A percentile compares a stretch with the other conserved stretches of the same genome.
phyloP scores from a whole-genome alignment of 2,329 filamentous ascomycete genomes.

The Aspergillus eucalypticola region DNA sequence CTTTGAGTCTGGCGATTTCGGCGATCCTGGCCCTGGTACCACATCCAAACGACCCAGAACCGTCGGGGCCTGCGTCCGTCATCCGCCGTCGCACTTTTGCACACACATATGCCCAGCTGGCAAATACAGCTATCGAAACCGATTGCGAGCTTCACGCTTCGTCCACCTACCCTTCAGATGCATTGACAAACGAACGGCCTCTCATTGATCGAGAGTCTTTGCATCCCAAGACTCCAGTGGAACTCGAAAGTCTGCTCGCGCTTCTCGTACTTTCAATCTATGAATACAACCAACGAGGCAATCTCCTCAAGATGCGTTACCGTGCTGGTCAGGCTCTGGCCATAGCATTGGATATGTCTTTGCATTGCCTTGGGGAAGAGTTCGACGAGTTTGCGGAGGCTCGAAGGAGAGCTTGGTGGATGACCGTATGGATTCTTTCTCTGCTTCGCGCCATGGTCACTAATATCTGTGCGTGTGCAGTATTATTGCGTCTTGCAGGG shows the following conservation, averaged over 20 bases:
- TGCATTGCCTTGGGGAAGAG: constrained; percentile 39
- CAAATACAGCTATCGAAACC: constrained; percentile 41
- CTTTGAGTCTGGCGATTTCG: constrained; percentile 46
- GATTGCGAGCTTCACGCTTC: constrained; percentile 47
- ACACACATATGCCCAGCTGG: constrained; percentile 42
- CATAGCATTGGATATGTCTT: constrained; percentile 45
- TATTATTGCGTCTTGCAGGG: constrained; percentile 49
- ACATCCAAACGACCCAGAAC: constrained; percentile 41
- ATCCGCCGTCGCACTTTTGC: constrained; percentile 41
- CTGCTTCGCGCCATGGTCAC: neutral
- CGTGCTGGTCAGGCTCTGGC: constrained; percentile 47
- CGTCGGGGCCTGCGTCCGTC: constrained; percentile 37
- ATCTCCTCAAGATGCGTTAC: constrained; percentile 49
- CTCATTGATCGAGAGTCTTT: constrained; percentile 37
- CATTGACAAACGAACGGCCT: constrained; percentile 35
- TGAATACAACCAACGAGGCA: constrained; percentile 49
- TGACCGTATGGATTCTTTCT: constrained; percentile 39
- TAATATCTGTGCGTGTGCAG: constrained; percentile 24
- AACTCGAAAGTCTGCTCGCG: constrained; percentile 45
- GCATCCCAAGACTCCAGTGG: constrained; percentile 42
- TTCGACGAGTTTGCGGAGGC: constrained; percentile 43
- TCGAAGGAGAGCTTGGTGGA: constrained; percentile 49
- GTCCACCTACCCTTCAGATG: constrained; percentile 42
- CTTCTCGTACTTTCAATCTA: constrained; percentile 47
- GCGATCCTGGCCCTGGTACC: constrained; percentile 46